Evolutionary conservation across 495 filamentous ascomycete species (phyloP).

Genomic region (Mytilinidion resinicola): DNA sequence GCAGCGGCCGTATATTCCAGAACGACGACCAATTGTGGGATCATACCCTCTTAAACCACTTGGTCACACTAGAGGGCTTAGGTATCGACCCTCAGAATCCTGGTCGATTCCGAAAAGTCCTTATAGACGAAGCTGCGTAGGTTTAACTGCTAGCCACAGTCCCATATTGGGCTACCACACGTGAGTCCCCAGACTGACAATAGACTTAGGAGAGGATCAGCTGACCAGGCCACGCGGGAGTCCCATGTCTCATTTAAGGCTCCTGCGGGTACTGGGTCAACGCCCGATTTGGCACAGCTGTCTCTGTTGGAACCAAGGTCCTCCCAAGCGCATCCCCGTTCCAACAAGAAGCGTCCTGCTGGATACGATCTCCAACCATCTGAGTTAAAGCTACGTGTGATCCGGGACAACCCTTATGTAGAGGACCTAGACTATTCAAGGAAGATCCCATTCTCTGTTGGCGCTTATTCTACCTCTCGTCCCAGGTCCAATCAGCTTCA

Average conservation of each 20-base stretch:
- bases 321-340: conserved; percentile 8
- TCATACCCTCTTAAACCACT: conserved; percentile 20
- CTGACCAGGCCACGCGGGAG: background rate
- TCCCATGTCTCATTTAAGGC: conserved; percentile 10
- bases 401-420: conserved; percentile 9
- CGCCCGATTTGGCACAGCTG: conserved; percentile 15
- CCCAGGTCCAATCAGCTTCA: conserved; percentile 5
- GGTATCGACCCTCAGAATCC: background rate
- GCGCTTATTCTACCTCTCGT: conserved; percentile 4
- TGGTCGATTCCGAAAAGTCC: background rate
- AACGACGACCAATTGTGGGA: conserved; percentile 12
- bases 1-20: conserved; percentile 21
- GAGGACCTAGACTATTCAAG: conserved; percentile 10
- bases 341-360: conserved; percentile 22
- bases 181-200: too few species aligned
- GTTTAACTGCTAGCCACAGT: too few species aligned
- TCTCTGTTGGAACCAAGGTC: conserved; percentile 8
- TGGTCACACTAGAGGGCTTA: background rate
- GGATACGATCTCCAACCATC: conserved; percentile 16
- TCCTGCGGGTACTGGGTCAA: conserved; percentile 13
- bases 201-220: background rate
- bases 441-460: conserved; percentile 8
- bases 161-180: too few species aligned
- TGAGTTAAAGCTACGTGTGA: background rate
- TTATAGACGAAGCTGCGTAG: background rate